Evolutionary conservation across 805 yeast species (phyloP).

Genomic region (Candida ascalaphidarum): DNA sequence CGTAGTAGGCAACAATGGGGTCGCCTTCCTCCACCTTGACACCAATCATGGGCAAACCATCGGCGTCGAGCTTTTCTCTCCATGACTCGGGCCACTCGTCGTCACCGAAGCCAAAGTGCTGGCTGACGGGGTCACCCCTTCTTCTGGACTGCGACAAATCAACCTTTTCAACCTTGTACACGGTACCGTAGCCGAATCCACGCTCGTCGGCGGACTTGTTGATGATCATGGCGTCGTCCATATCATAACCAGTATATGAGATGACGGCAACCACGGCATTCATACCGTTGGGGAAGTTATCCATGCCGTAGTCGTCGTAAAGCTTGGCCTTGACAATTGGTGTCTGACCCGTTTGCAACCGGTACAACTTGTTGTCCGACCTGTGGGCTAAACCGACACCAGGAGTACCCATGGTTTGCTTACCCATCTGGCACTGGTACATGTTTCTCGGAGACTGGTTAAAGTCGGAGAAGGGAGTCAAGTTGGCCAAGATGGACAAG

Average conservation of each 20-base stretch:
- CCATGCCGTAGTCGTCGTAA: constrained; percentile 96
- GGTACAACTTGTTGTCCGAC: constrained; percentile 89
- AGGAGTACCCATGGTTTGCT: constrained; percentile 99
- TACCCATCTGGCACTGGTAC: constrained; percentile 99
- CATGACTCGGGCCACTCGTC: constrained; percentile 91
- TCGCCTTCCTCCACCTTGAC: constrained; percentile 88
- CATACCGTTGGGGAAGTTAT: constrained; percentile 95
- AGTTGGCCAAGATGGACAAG: constrained; percentile 86
- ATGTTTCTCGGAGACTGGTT: constrained; percentile 99
- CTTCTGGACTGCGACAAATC: constrained; percentile 72
- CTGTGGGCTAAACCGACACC: constrained; percentile 91
- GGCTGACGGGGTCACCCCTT: constrained; percentile 90
- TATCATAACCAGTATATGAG: constrained; percentile 98
- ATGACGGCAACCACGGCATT: constrained; percentile 98
- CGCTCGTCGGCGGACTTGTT: constrained; percentile 97
- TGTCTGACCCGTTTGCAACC: constrained; percentile 91
- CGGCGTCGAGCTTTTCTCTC: constrained; percentile 81
- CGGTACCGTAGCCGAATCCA: constrained; percentile 96
- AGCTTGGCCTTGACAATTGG: constrained; percentile 92
- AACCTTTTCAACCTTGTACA: constrained; percentile 88
- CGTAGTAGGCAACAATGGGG: constrained; percentile 88
- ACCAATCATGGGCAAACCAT: constrained; percentile 90
- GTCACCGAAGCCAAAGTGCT: constrained; percentile 88
- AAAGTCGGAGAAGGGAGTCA: constrained; percentile 97
- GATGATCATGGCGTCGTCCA: constrained; percentile 99